A percentile compares a stretch with the other conserved stretches of the same genome.
Evolutionary conservation across 768 basidiomycete species (phyloP).

Genomic region (Lactarius indigo): DNA sequence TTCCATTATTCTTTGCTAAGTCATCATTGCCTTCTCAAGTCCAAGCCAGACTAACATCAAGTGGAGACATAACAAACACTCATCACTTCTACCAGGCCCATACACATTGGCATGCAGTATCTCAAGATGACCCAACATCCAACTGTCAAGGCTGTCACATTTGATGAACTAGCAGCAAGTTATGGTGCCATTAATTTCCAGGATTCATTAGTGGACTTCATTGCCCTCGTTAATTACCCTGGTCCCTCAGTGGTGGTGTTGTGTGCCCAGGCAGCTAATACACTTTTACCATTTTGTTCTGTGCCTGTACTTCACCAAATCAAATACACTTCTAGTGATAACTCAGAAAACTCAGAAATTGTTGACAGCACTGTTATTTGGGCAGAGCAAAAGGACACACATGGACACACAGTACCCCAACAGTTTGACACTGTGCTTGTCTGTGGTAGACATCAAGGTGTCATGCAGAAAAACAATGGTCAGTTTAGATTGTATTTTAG

Average conservation of each 20-base stretch:
- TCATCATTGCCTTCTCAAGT: too few relatives aligned
- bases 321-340: too few relatives aligned
- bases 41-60: too few relatives aligned
- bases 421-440: neutral
- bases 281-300: too few relatives aligned
- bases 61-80: too few relatives aligned
- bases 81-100: too few relatives aligned
- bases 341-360: too few relatives aligned
- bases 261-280: too few relatives aligned
- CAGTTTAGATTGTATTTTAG: neutral
- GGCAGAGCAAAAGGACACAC: neutral
- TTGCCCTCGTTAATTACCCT: neutral
- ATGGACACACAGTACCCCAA: neutral
- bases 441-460: neutral
- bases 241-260: neutral
- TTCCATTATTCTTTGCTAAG: too few relatives aligned
- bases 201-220: neutral
- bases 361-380: neutral
- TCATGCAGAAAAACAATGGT: neutral
- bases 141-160: neutral
- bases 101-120: neutral
- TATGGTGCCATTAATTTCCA: neutral
- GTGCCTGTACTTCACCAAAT: too few relatives aligned
- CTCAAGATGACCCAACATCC: neutral
- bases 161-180: too few relatives aligned